Evolutionary conservation across 1,284 basidiomycete genomes (phyloP).

Genomic region (Kalmanozyma brasiliensis): DNA sequence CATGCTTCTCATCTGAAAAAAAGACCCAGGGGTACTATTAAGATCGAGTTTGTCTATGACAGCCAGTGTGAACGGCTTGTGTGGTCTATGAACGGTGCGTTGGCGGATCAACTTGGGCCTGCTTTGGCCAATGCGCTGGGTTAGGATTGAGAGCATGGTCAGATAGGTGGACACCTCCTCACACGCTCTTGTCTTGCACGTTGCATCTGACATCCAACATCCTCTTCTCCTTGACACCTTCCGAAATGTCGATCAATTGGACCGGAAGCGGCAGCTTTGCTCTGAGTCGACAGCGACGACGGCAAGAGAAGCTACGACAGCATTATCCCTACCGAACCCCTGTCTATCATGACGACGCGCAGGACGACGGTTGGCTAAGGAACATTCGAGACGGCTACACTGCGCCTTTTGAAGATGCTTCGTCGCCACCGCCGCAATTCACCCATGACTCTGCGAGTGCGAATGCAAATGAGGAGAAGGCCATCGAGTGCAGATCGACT

Average conservation of each 20-base stretch:
- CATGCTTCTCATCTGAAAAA: too few species aligned
- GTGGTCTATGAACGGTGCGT: too few species aligned
- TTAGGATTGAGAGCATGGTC: too few species aligned
- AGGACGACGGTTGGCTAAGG: constrained; percentile 15
- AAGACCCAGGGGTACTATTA: too few species aligned
- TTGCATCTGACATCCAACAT: too few species aligned
- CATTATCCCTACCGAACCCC: background rate
- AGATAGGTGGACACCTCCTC: too few species aligned
- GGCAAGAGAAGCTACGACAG: constrained; percentile 1
- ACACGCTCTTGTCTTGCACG: too few species aligned
- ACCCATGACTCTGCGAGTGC: too few species aligned
- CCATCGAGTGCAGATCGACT: background rate
- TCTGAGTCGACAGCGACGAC: constrained; percentile 14
- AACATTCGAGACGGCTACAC: constrained; percentile 6
- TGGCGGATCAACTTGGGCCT: too few species aligned
- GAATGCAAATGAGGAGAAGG: background rate
- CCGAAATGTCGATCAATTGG: constrained; percentile 47
- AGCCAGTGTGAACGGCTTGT: too few species aligned
- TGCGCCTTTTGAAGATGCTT: constrained; percentile 5
- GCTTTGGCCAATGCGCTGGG: too few species aligned
- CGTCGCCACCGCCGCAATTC: constrained; percentile 2
- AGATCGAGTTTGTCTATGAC: too few species aligned
- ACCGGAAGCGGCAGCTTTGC: constrained; percentile 43
- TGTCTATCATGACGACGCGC: background rate
- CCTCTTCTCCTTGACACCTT: background rate